phyloP scores from a whole-genome alignment of 495 filamentous ascomycete genomes.

The Podospora tetraspora region DNA sequence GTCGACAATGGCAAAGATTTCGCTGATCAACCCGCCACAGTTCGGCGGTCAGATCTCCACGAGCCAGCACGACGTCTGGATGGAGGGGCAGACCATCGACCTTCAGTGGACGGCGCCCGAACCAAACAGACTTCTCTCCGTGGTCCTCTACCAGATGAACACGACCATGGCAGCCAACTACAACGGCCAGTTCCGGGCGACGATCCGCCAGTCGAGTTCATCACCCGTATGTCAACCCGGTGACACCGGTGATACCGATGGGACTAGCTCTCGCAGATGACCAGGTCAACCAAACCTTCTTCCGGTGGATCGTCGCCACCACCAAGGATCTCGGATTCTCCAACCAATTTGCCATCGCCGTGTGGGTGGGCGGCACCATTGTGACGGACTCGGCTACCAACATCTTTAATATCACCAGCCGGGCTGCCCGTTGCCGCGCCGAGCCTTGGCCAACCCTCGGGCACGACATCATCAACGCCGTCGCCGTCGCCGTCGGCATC shows the following conservation, averaged over 20 bases:
- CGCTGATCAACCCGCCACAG: not conserved
- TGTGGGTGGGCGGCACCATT: not conserved
- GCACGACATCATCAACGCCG: not conserved
- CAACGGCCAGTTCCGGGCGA: not conserved
- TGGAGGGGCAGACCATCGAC: not conserved
- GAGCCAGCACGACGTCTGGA: not conserved
- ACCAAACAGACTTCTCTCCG: not conserved
- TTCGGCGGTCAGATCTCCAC: not conserved
- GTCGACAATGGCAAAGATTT: constrained; percentile 1
- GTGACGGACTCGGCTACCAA: constrained; percentile 3
- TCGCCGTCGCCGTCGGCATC: not conserved
- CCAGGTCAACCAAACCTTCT: not conserved
- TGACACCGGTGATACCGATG: not conserved
- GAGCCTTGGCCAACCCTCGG: not conserved
- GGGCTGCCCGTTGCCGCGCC: not conserved
- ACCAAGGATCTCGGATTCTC: not conserved
- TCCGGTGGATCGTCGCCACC: not conserved
- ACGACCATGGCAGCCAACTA: not conserved
- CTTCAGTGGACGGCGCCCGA: not conserved
- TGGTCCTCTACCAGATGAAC: constrained; percentile 1
- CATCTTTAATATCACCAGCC: constrained; percentile 1
- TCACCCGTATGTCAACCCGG: not conserved
- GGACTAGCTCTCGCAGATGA: not conserved
- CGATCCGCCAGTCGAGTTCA: constrained; percentile 2
- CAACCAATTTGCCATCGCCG: constrained; percentile 1